These are phyloP conservation scores for Candida mattraensis DNA, from an alignment of 805 yeast species.

Conservation along the genomic window DNA sequence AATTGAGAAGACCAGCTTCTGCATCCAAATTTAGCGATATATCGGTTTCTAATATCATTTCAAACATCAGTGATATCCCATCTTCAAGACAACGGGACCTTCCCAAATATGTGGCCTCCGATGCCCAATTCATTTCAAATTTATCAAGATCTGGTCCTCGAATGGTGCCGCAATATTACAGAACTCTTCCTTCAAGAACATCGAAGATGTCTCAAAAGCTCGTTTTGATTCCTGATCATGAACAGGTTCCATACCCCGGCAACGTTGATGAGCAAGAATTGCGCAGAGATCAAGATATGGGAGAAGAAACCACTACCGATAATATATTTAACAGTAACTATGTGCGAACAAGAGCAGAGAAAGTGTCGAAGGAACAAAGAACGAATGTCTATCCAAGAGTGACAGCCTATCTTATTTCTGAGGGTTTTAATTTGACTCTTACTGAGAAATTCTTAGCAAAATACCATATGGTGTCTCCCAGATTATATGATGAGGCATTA, in stretches of 20 bases:
- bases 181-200: constrained; percentile 67
- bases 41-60: constrained; percentile 75
- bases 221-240: constrained; percentile 77
- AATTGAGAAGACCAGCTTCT: constrained; percentile 23
- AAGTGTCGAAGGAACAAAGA: constrained; percentile 57
- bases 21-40: constrained; percentile 64
- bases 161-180: constrained; percentile 48
- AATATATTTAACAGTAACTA: constrained; percentile 34
- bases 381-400: constrained; percentile 74
- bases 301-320: constrained; percentile 33
- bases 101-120: constrained; percentile 22
- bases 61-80: constrained; percentile 84
- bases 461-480: constrained; percentile 80
- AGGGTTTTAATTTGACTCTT: constrained; percentile 65
- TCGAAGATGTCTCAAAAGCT: constrained; percentile 84
- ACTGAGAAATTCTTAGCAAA: constrained; percentile 63
- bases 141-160: constrained; percentile 23
- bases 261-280: constrained; percentile 6
- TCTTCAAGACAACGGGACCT: constrained; percentile 52
- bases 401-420: constrained; percentile 90
- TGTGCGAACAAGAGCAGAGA: constrained; percentile 46
- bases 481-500: constrained; percentile 89
- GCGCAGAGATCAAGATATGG: constrained; percentile 13
- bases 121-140: constrained; percentile 15
- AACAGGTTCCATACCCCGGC: constrained; percentile 17